phyloP scores from a whole-genome alignment of 23 red algal species.

The Gracilaria caudata region DNA sequence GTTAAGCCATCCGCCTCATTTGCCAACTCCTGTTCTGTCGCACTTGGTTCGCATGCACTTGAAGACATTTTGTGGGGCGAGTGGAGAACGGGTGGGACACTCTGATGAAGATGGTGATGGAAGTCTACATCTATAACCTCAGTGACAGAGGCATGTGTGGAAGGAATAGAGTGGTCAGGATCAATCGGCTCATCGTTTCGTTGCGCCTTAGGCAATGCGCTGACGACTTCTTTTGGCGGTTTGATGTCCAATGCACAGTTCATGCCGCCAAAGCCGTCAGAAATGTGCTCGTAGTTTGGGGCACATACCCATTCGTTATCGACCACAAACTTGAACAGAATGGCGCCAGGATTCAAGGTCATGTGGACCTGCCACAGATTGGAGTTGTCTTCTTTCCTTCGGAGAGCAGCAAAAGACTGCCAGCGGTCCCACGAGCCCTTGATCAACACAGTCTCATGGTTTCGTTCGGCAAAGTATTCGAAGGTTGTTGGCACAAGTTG shows the following conservation, averaged over 20 bases:
- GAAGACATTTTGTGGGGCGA: not conserved
- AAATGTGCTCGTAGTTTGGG: slow-evolving; percentile 12
- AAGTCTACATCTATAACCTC: not conserved
- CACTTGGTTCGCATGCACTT: not conserved
- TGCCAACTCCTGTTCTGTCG: not conserved
- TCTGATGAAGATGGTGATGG: not conserved
- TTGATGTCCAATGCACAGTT: slow-evolving; percentile 10
- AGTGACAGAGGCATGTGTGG: not conserved
- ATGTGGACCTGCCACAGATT: slow-evolving; percentile 10
- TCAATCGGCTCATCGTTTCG: not conserved
- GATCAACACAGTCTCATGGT: slow-evolving; percentile 3
- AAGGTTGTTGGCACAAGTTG: not conserved
- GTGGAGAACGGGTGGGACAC: not conserved
- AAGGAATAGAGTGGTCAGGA: not conserved
- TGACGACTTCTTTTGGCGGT: not conserved
- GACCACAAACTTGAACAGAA: slow-evolving; percentile 66
- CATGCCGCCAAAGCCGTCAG: slow-evolving; percentile 48
- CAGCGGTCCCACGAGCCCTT: slow-evolving; percentile 32
- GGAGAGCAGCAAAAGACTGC: slow-evolving; percentile 18
- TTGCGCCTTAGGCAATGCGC: not conserved
- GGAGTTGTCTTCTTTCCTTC: not conserved
- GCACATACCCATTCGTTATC: slow-evolving; percentile 31
- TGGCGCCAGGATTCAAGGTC: not conserved
- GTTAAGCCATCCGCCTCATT: not conserved
- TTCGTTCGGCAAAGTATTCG: slow-evolving; percentile 2